Conservation (phyloP, 129 eudicot species). For the Saussurea involucrata region DNA sequence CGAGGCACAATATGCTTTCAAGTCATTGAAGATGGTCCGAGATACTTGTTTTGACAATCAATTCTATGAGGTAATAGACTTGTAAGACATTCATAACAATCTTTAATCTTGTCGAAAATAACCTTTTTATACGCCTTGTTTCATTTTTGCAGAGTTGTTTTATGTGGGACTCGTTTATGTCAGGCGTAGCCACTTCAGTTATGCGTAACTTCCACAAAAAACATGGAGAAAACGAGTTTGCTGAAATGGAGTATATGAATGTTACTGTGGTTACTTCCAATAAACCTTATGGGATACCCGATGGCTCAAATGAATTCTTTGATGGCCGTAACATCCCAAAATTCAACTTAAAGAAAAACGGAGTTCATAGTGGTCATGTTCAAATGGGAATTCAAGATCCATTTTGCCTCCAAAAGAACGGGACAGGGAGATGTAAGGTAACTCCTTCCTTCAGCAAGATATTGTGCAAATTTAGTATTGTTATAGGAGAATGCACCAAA, state of each 20-base stretch:
- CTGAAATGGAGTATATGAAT: slow-evolving; percentile 81
- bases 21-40: slow-evolving; percentile 57
- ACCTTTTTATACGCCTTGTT: not conserved
- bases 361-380: slow-evolving; percentile 94
- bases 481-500: not conserved
- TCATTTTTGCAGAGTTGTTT: slow-evolving; percentile 61
- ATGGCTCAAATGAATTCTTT: slow-evolving; percentile 75
- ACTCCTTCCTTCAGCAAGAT: slow-evolving; percentile 9
- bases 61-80: slow-evolving; percentile 48
- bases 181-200: slow-evolving; percentile 73
- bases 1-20: slow-evolving; percentile 77
- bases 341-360: slow-evolving; percentile 46
- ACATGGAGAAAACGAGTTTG: slow-evolving; percentile 66
- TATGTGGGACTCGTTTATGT: slow-evolving; percentile 83
- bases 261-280: slow-evolving; percentile 80
- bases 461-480: not conserved
- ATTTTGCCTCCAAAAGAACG: slow-evolving; percentile 56
- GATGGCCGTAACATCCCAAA: slow-evolving; percentile 45
- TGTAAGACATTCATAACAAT: not conserved
- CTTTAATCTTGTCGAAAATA: not conserved
- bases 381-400: slow-evolving; percentile 71
- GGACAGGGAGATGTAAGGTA: slow-evolving; percentile 78
- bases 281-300: slow-evolving; percentile 68
- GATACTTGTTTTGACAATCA: slow-evolving; percentile 63
- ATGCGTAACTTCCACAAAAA: slow-evolving; percentile 43